Conservation (phyloP, 768 basidiomycete species). For the Daedaleopsis sinensis region DNA sequence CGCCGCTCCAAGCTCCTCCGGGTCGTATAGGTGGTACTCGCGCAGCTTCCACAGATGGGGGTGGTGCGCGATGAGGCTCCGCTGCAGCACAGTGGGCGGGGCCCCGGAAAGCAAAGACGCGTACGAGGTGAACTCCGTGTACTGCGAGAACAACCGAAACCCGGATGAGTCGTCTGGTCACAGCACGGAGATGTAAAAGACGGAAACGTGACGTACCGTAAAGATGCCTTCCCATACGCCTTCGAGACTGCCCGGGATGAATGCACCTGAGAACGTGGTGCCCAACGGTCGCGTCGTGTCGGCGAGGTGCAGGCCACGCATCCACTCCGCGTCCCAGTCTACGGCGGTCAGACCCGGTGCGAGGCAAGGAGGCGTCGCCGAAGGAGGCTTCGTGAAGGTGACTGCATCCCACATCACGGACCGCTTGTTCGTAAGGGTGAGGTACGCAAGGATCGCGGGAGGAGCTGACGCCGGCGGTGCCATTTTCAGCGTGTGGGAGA, state of each 20-base stretch:
- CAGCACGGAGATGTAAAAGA: neutral
- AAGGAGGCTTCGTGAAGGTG: conserved; percentile 29
- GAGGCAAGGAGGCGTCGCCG: conserved; percentile 25
- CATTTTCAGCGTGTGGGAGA: conserved; percentile 40
- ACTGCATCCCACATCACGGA: conserved; percentile 26
- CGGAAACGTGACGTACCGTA: conserved; percentile 48
- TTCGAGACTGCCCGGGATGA: conserved; percentile 68
- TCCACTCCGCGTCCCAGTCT: conserved; percentile 78
- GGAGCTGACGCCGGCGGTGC: conserved; percentile 63
- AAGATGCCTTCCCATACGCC: conserved; percentile 84
- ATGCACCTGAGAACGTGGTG: conserved; percentile 46
- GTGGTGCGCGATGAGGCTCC: conserved; percentile 79
- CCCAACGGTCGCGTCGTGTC: conserved; percentile 35
- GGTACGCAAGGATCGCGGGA: conserved; percentile 73
- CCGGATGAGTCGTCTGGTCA: conserved; percentile 26
- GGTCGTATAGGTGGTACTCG: conserved; percentile 62
- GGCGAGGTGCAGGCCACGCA: conserved; percentile 31
- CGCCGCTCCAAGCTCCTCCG: conserved; percentile 31
- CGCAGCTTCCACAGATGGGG: conserved; percentile 88
- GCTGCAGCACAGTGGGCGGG: conserved; percentile 65
- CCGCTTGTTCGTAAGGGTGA: conserved; percentile 48
- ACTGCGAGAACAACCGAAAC: conserved; percentile 44
- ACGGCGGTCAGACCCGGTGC: conserved; percentile 34
- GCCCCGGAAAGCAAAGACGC: conserved; percentile 74
- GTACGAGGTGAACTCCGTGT: conserved; percentile 85